Evolutionary conservation across 306 rosid genomes (phyloP), one percentile per base, ranked within the genome.

Genomic region (Phaseolus lunatus): DNA sequence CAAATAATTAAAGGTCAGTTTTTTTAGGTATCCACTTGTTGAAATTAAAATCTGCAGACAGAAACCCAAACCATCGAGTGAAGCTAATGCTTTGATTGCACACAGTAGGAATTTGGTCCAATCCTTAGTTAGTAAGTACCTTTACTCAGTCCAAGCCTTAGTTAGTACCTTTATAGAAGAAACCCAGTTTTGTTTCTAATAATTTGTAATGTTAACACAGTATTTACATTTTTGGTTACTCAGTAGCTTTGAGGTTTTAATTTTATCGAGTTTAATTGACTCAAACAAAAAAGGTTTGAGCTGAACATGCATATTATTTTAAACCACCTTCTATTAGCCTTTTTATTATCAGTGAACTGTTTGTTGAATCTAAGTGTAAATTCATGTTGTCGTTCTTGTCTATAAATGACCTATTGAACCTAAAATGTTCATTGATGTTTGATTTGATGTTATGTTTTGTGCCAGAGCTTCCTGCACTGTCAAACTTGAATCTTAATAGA

Each of bases 401-500:
- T 39, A 71, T 39, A 37, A 33, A 45, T 74, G 35, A 23, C 57
- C 29, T 52, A 50, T 19, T 72, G 70, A 80, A 49, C 63, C 22
- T 50, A 75, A 13, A 73, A 35, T 77, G 41, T 26, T 16, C 23
- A 52, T 39, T 78, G 73, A 50, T 57, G 41, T 56, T 56, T 85
- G 7, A 14, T 72, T 66, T 80, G 80, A 53, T 80, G 80, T 80
- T 57, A 22, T 70, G 78, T 78, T 76, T 47, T 84, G 77, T 81
- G 14, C 73, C 96, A 95, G 97, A 85, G 70, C 91, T 87, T 81
- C 86, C 89, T 54, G 75, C 84, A 7, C 84, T 95, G 48, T 84
- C 79, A 61, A 90, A 82, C 86, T 87, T 95, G 89, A 95, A 95
- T 86, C 92, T 95, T 50, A 90, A 87, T 78, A 85, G 98, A 86